Conservation (phyloP, 1,139 yeast species). For the Yamadazyma buinensis region DNA sequence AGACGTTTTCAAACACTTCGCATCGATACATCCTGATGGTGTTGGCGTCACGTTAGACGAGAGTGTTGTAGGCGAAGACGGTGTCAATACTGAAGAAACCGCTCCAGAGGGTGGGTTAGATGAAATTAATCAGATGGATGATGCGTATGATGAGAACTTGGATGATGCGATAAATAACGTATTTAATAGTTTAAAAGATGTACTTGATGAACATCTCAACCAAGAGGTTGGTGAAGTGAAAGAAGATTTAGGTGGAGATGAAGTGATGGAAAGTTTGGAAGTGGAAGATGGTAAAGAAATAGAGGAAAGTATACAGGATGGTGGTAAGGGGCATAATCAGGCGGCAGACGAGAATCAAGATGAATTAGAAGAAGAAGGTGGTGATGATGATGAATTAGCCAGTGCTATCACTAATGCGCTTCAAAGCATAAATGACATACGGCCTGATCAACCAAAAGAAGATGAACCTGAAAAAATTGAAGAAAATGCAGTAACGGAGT, state of each 20-base stretch:
- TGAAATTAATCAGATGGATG: conserved; percentile 1
- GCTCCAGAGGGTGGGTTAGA: no score
- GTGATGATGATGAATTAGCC: conserved; percentile 16
- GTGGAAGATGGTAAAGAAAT: no score
- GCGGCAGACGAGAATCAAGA: conserved; percentile 2
- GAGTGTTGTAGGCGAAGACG: no score
- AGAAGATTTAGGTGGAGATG: background rate
- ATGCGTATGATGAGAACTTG: conserved; percentile 18
- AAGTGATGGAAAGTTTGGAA: no score
- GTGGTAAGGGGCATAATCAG: no score
- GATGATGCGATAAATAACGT: conserved; percentile 31
- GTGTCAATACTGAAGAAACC: background rate
- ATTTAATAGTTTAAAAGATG: conserved; percentile 17
- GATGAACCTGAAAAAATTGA: no score
- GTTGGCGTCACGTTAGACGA: background rate
- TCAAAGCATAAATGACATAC: conserved; percentile 14
- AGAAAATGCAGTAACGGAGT: background rate
- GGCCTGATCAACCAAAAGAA: conserved; percentile 1
- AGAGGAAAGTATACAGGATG: no score
- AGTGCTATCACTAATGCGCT: conserved; percentile 14
- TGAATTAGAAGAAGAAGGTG: conserved; percentile 5
- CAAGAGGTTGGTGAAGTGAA: background rate
- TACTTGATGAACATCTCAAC: no score
- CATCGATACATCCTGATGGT: conserved; percentile 5
- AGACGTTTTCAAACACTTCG: conserved; percentile 33